Conservation (phyloP, 805 yeast species). For the Teunomyces tritomae region DNA sequence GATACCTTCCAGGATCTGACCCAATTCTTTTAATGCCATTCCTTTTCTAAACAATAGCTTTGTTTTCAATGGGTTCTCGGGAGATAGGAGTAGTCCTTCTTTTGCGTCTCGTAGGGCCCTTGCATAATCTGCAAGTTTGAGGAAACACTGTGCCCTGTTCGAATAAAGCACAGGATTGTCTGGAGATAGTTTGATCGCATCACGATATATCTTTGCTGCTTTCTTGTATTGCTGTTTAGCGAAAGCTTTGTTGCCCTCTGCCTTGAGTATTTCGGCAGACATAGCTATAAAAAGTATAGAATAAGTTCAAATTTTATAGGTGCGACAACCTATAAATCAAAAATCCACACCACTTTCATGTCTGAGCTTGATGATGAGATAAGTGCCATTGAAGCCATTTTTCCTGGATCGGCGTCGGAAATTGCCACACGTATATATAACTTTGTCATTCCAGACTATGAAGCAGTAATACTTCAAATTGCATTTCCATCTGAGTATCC, state of each 20-base stretch:
- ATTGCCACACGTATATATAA: constrained; percentile 42
- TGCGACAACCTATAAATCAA: no score
- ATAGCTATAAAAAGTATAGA: neutral
- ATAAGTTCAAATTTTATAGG: no score
- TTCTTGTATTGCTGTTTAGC: constrained; percentile 38
- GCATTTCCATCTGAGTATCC: constrained; percentile 78
- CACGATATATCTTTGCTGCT: constrained; percentile 54
- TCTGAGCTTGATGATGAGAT: constrained; percentile 65
- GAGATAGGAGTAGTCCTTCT: constrained; percentile 40
- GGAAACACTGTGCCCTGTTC: constrained; percentile 66
- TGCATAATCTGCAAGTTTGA: constrained; percentile 49
- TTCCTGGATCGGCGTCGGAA: constrained; percentile 56
- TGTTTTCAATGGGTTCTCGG: constrained; percentile 30
- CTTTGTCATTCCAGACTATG: constrained; percentile 60
- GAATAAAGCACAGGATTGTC: constrained; percentile 56
- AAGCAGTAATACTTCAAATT: constrained; percentile 57
- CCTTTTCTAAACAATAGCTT: constrained; percentile 57
- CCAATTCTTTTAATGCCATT: constrained; percentile 32
- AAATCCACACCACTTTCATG: neutral
- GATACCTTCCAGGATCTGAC: constrained; percentile 21
- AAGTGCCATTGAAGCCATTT: constrained; percentile 83
- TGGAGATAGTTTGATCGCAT: constrained; percentile 52
- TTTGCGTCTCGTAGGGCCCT: constrained; percentile 51
- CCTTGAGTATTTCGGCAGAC: constrained; percentile 31
- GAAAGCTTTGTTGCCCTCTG: constrained; percentile 55